Percentiles rank a stretch among this genome's conserved stretches.
These are phyloP conservation scores for Vaucheria bursata DNA, from an alignment of 352 stramenopile genomes.

Conservation along the genomic window DNA sequence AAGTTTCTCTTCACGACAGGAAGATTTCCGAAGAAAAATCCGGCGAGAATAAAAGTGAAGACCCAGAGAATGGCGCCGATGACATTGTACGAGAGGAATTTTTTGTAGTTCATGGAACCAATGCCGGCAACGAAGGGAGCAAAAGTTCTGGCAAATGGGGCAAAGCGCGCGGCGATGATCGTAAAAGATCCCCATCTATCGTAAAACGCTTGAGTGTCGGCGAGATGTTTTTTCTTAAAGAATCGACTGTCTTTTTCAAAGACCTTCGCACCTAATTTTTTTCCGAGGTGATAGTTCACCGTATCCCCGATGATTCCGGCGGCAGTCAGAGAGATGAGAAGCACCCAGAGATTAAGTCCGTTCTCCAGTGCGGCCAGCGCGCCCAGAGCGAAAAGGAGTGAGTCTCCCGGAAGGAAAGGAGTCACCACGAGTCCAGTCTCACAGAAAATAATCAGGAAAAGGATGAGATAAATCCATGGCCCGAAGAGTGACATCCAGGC, in stretches of 20 bases:
- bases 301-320: background rate
- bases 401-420: background rate
- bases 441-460: background rate
- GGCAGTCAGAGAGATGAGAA: background rate
- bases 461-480: background rate
- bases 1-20: background rate
- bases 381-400: background rate
- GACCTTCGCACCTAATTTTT: background rate
- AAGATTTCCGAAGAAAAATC: background rate
- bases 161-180: background rate
- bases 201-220: background rate
- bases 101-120: background rate
- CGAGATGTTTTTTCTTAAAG: background rate
- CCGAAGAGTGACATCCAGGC: background rate
- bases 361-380: background rate
- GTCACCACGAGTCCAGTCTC: background rate
- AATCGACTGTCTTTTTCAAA: background rate
- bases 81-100: background rate
- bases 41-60: background rate
- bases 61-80: background rate
- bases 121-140: background rate
- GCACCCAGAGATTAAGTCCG: background rate
- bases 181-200: background rate
- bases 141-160: background rate
- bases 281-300: background rate